Evolutionary conservation across 371 early-diverging fungal species (phyloP), one percentile per base, ranked within the genome.

Genomic region (Mortierella sp.): DNA sequence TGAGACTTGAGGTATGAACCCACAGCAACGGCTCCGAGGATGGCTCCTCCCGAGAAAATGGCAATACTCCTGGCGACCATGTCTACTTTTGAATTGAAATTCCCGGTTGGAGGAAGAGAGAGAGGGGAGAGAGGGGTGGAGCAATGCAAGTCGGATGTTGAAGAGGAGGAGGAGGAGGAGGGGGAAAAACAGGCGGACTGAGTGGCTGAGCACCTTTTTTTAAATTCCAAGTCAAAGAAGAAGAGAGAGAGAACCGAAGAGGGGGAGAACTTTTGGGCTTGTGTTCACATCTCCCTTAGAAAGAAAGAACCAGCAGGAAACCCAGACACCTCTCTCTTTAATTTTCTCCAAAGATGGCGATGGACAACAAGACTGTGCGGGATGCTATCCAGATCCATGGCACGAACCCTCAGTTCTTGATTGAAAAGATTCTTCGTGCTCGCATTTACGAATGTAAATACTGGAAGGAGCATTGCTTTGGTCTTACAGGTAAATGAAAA

Each of bases 391-490:
- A 87, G 7, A 81, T 96, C 60, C 97, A 94, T 58, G 97, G 97
- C 55, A 90, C 90, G 9, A 92, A 97, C 81, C 98, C 98, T 7
- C 97, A 96, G 82, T 92, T 88, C 67, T 87, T 98, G 26, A 87
- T 99, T 48, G 98, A 98, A 84, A 97, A 96, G 81, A 96, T 97
- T 73, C 90, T 94, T 65, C 89, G 97, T 30, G 86, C 91, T 51
- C 89, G 98, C 61, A 96, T 97, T 68, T 94, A 93, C 80, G 96
- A 96, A 62, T 92, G 93, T 30, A 74, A 93, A 15, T 99, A 96
- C 82, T 99, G 97, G 97, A 98, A 98, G 74, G 96, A 98, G 69
- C 87, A 92, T 46, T 97, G 97, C 83, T 98, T 96, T 84, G 98
- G 94, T 1, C 84, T 97, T 58, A 95, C 94, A 64, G 92, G 96